Evolutionary conservation across 2,329 filamentous ascomycete species (phyloP), one percentile per base, ranked within the genome.

Genomic region (Dendryphion nanum): DNA sequence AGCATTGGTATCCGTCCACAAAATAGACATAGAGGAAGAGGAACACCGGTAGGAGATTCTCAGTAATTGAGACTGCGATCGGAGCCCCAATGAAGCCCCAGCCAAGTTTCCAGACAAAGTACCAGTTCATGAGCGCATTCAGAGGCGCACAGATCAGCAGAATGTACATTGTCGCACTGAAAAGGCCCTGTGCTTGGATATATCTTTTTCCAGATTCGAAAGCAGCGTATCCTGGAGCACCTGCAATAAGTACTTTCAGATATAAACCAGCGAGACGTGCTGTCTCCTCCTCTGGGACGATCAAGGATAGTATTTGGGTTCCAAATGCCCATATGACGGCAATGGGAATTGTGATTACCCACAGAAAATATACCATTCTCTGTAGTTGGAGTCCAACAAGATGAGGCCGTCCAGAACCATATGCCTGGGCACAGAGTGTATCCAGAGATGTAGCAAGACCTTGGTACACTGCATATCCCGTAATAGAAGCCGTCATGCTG

Each of bases 391-490:
- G 64, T 2, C 87, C 91, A 41, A 97, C 91, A 4, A 97, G 78
- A 51, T 90, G 86, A 60, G 86, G 94, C 61, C 85, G 86, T 0
- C 91, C 91, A 1, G 87, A 94, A 2, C 93, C 91, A 60, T 94
- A 97, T 1, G 93, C 91, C 66, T 97, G 91, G 0, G 91, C 81
- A 63, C 91, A 96, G 2, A 97, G 80, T 0, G 91, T 97, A 66
- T 97, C 91, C 24, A 97, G 74, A 47, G 85, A 88, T 4, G 91
- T 97, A 1, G 89, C 85, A 12, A 97, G 75, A n/a, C 89, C 71
- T 50, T 73, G 69, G 35, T 71, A 73, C 12, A 72, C 66, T 1
- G 70, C 64, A 41, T 72, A 73, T 1, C 71, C 71, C 3, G 71
- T 74, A 18, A 74, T 73, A 31, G 66, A 70, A 0, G 71, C 71